A percentile compares a stretch with the other conserved stretches of the same genome.
phyloP scores from a whole-genome alignment of 2,329 filamentous ascomycete genomes.

The Shiraia sp. region DNA sequence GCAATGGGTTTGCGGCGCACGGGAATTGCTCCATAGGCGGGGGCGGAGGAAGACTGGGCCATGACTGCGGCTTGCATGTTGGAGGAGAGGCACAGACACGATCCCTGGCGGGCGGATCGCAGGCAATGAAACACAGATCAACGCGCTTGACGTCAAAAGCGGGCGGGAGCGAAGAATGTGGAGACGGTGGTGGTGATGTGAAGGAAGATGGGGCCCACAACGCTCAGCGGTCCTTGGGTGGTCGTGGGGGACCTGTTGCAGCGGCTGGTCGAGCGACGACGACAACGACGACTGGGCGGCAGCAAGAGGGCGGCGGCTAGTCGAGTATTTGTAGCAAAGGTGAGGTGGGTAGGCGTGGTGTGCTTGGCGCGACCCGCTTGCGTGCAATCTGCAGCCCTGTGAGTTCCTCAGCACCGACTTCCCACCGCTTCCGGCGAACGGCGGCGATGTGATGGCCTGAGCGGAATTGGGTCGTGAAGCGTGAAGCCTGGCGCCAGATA shows the following conservation, averaged over 20 bases:
- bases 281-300: not conserved
- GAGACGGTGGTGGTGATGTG: conserved; percentile 7
- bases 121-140: conserved; percentile 31
- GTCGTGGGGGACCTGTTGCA: too few species aligned
- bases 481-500: too few species aligned
- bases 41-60: conserved; percentile 26
- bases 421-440: conserved; percentile 34
- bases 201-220: too few species aligned
- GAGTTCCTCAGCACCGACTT: conserved; percentile 20
- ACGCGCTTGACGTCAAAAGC: conserved; percentile 32
- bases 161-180: conserved; percentile 20
- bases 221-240: too few species aligned
- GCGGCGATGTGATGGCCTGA: conserved; percentile 8
- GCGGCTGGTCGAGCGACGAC: too few species aligned
- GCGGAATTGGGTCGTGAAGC: conserved; percentile 1
- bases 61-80: conserved; percentile 36
- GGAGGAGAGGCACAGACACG: conserved; percentile 9
- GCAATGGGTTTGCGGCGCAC: conserved; percentile 42
- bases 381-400: conserved; percentile 22
- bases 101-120: conserved; percentile 22
- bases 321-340: conserved; percentile 23
- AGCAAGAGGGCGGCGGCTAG: conserved; percentile 3
- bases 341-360: conserved; percentile 10
- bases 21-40: conserved; percentile 33
- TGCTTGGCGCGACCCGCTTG: conserved; percentile 34